phyloP scores from a whole-genome alignment of 2,329 filamentous ascomycete genomes.

The Ceratocystis huliohia region DNA sequence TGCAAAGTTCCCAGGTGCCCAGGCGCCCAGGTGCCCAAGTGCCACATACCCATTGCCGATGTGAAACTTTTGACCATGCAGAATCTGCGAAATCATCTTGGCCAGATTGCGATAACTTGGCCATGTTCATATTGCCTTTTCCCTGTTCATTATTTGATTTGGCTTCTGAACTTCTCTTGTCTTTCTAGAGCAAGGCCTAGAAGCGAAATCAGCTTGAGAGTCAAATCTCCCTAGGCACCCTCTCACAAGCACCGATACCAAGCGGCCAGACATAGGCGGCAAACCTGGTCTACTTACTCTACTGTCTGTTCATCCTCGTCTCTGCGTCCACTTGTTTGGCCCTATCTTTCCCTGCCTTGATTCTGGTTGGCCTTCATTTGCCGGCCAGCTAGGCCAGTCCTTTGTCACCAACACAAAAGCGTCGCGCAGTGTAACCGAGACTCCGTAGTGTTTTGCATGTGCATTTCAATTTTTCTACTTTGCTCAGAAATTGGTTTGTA shows the following conservation, averaged over 20 bases:
- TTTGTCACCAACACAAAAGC: neutral
- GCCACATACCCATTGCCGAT: neutral
- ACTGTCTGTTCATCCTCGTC: neutral
- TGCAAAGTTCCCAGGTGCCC: neutral
- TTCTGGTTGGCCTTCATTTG: neutral
- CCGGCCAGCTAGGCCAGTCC: neutral
- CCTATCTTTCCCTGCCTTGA: neutral
- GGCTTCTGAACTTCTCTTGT: neutral
- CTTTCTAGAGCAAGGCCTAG: neutral
- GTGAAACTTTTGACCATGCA: conserved; percentile 1
- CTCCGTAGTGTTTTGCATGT: conserved; percentile 1
- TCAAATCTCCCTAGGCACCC: neutral
- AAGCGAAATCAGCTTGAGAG: conserved; percentile 1
- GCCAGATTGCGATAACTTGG: neutral
- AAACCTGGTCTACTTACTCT: too few species aligned
- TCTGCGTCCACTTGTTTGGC: neutral
- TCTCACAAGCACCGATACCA: neutral
- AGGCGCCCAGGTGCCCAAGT: neutral
- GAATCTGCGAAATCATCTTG: neutral
- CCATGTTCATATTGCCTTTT: neutral
- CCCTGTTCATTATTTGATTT: neutral
- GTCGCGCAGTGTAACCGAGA: conserved; percentile 1
- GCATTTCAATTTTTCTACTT: neutral
- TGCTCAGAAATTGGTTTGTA: conserved; percentile 5
- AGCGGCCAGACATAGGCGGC: too few species aligned